Base-by-base conservation (phyloP, 139 green algal species). In the Gonium pectorale region DNA sequence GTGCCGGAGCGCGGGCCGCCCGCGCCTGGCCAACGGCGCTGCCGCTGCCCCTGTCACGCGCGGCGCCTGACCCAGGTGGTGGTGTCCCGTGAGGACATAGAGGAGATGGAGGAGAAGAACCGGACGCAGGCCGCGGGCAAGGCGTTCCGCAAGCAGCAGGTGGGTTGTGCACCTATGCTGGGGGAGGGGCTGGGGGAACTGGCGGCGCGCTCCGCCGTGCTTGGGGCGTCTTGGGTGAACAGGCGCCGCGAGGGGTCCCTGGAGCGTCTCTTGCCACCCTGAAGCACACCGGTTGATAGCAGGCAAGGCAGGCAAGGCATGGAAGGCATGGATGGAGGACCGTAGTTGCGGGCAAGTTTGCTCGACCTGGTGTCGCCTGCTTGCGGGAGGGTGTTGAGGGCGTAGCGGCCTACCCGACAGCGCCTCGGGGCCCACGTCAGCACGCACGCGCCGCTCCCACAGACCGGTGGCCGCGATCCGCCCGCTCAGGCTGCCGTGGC, bases 21-120 rank as follows among this genome's bases (percentile, higher is more conserved):
- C 2, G 75, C 41, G 13, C 56, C 59, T 5, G 29, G 0, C 40
- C 40, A 43, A n/a, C 33, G 59, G 40, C 75, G 26, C 40, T 82
- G 75, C 75, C 56, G 75, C 29, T 82, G 75, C 40, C 75, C 75
- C 40, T 82, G 75, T 59, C 75, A 82, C 43, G 59, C 75, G n/a
- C 35, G 75, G 0, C 35, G 49, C n/a, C 75, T 82, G 59, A 82
- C 75, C 1, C 54, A 60, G 75, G 75, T 60, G 75, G 59, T 82
- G n/a, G 75, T 82, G 75, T 82, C 75, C 29, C 2, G 2, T 59
- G 75, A 51, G 22, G 33, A 72, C 21, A 59, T 35, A 40, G 75
- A 82, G 59, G 75, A 82, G 75, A 40, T 49, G 59, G 56, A 15
- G 29, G 27, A 46, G 40, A 49, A 71, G 38, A 8, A 37, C 40